Evolutionary conservation across 1,284 basidiomycete species (phyloP).

Genomic region (Vanrija sp.): DNA sequence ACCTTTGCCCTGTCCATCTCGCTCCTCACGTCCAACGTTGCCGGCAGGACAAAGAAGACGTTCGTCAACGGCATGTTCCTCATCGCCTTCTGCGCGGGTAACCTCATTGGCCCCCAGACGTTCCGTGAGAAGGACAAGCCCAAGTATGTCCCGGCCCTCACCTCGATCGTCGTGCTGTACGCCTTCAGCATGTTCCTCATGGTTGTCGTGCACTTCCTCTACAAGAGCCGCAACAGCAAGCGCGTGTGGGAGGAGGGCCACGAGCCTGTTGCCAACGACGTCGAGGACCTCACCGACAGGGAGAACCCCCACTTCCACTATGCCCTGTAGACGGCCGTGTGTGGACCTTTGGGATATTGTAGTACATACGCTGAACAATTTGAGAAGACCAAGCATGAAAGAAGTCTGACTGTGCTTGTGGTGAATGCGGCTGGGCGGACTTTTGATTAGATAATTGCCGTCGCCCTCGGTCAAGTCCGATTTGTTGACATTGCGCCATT

Average conservation of each 20-base stretch:
- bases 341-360: too few relatives aligned
- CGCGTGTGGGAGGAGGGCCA: too few relatives aligned
- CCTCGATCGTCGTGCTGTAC: background rate
- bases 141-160: too few relatives aligned
- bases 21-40: background rate
- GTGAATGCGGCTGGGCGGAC: too few relatives aligned
- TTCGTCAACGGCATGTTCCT: background rate
- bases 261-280: too few relatives aligned
- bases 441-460: too few relatives aligned
- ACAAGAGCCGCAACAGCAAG: background rate
- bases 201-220: background rate
- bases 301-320: conserved; percentile 10
- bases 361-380: too few relatives aligned
- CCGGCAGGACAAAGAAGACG: background rate
- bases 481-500: too few relatives aligned
- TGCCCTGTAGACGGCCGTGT: background rate
- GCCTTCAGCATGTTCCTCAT: background rate
- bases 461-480: too few relatives aligned
- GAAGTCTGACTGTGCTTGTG: too few relatives aligned
- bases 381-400: too few relatives aligned
- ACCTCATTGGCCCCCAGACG: background rate
- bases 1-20: conserved; percentile 10
- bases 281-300: conserved; percentile 3
- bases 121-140: background rate
- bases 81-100: background rate